phyloP scores from a whole-genome alignment of 176 grass and related monocot species.

The Oryza meyeriana region DNA sequence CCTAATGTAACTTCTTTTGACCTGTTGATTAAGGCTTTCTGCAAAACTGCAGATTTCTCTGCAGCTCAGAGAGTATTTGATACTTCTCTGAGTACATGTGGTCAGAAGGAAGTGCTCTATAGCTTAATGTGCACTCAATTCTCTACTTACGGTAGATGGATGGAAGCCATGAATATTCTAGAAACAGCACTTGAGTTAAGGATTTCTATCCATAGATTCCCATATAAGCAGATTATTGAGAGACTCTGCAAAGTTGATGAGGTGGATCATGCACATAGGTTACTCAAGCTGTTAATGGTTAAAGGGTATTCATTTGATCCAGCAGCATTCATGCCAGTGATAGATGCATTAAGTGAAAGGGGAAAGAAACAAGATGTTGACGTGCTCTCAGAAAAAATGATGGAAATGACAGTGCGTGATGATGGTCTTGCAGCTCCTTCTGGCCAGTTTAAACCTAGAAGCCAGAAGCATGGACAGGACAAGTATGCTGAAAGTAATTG shows the following conservation, averaged over 20 bases:
- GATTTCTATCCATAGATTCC: slow-evolving; percentile 74
- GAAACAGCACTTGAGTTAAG: slow-evolving; percentile 66
- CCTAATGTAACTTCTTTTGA: slow-evolving; percentile 82
- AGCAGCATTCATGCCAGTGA: slow-evolving; percentile 71
- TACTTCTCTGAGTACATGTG: slow-evolving; percentile 72
- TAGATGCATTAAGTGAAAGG: slow-evolving; percentile 65
- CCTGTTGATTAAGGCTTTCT: slow-evolving; percentile 78
- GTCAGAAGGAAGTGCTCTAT: slow-evolving; percentile 75
- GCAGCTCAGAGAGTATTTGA: slow-evolving; percentile 66
- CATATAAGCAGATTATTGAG: slow-evolving; percentile 64
- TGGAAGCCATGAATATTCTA: slow-evolving; percentile 59
- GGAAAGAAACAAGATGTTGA: slow-evolving; percentile 84
- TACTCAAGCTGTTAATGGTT: slow-evolving; percentile 66
- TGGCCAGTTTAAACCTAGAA: slow-evolving; percentile 20
- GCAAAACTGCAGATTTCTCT: slow-evolving; percentile 59
- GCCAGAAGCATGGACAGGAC: slow-evolving; percentile 30
- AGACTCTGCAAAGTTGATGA: slow-evolving; percentile 66
- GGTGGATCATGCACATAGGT: slow-evolving; percentile 46
- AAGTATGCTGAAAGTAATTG: slow-evolving; percentile 56
- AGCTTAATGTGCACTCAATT: slow-evolving; percentile 76
- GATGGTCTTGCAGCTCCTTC: slow-evolving; percentile 26
- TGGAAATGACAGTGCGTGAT: slow-evolving; percentile 55
- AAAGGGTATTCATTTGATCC: slow-evolving; percentile 81
- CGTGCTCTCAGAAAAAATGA: slow-evolving; percentile 80
- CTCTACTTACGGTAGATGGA: slow-evolving; percentile 55